Evolutionary conservation across 1,284 basidiomycete genomes (phyloP).

Genomic region (Ganoderma meredithae): DNA sequence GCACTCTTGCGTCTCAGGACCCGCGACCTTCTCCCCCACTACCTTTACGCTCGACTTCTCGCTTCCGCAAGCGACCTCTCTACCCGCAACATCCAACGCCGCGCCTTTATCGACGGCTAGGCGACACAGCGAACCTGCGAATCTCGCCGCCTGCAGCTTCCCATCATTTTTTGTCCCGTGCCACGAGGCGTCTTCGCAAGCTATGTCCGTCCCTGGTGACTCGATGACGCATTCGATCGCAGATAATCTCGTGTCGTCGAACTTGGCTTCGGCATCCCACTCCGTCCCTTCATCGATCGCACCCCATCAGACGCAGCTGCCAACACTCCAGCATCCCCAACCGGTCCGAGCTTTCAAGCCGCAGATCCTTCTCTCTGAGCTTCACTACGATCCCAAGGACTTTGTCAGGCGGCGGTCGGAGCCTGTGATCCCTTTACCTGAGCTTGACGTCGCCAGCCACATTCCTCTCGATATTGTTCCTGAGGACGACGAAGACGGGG

Average conservation of each 20-base stretch:
- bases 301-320: slow-evolving; percentile 31
- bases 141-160: slow-evolving; percentile 26
- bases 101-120: slow-evolving; percentile 18
- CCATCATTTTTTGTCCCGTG: slow-evolving; percentile 21
- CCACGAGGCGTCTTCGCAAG: slow-evolving; percentile 20
- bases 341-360: slow-evolving; percentile 34
- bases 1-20: slow-evolving; percentile 30
- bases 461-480: slow-evolving; percentile 14
- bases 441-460: slow-evolving; percentile 31
- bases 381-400: slow-evolving; percentile 31
- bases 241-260: slow-evolving; percentile 26
- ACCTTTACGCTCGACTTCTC: slow-evolving; percentile 21
- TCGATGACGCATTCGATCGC: slow-evolving; percentile 29
- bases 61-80: slow-evolving; percentile 2
- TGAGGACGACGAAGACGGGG: slow-evolving; percentile 21
- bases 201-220: slow-evolving; percentile 18
- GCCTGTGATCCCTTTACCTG: slow-evolving; percentile 27
- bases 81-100: slow-evolving; percentile 8
- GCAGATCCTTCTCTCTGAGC: slow-evolving; percentile 29
- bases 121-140: slow-evolving; percentile 33
- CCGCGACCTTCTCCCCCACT: slow-evolving; percentile 28
- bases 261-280: slow-evolving; percentile 18
- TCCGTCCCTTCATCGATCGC: slow-evolving; percentile 32
- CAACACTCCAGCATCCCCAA: slow-evolving; percentile 27
- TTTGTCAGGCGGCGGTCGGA: slow-evolving; percentile 31